These are phyloP conservation scores for Chlamydomonas incerta DNA, from an alignment of 139 green algal genomes.

Conservation along the genomic window DNA sequence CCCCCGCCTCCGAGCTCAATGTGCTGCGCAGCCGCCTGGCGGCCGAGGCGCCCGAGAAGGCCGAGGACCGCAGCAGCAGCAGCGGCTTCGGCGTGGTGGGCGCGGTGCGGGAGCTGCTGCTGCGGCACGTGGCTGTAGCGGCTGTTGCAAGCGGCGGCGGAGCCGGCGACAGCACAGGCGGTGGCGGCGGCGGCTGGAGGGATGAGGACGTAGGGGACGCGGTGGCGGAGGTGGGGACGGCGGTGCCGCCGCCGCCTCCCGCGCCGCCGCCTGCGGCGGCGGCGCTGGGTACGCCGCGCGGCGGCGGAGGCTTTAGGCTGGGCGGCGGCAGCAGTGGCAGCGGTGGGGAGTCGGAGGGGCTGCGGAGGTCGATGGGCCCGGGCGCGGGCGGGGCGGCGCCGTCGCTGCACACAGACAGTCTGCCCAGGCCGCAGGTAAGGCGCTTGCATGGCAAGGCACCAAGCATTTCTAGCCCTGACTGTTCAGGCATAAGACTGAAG, in stretches of 20 bases:
- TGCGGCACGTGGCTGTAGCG: not conserved
- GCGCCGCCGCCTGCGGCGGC: not conserved
- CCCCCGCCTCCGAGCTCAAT: not conserved
- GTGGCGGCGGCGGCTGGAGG: not conserved
- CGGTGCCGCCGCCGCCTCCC: not conserved
- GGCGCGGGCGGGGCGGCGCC: no score
- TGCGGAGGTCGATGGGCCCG: no score
- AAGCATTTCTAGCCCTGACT: no score
- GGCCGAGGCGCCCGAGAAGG: not conserved
- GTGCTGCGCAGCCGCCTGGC: conserved; percentile 15
- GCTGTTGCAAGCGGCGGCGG: no score
- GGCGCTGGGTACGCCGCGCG: not conserved
- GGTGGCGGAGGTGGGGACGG: conserved; percentile 1
- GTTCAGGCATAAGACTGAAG: no score
- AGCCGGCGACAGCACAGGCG: no score
- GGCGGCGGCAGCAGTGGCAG: no score
- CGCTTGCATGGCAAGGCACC: no score
- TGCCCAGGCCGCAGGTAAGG: no score
- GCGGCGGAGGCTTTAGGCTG: no score
- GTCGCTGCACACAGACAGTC: no score
- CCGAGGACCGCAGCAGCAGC: not conserved
- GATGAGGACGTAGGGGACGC: conserved; percentile 1
- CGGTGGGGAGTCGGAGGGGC: no score
- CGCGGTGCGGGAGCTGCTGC: not conserved
- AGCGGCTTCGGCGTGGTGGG: not conserved